These are phyloP conservation scores for Sporothrix luriei DNA, from an alignment of 2,329 filamentous ascomycete species.

Conservation along the genomic window DNA sequence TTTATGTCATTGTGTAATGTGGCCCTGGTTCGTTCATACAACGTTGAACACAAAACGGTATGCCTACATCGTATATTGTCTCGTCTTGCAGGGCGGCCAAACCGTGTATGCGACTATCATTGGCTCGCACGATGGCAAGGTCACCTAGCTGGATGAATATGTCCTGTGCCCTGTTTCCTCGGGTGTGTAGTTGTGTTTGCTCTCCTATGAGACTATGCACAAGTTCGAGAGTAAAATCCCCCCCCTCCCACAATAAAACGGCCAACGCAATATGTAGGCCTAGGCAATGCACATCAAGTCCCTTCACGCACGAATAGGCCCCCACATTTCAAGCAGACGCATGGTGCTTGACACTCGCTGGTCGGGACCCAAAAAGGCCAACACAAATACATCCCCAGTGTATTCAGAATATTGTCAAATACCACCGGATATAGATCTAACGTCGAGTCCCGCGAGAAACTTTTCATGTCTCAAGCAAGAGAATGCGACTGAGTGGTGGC, in stretches of 20 bases:
- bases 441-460: not conserved
- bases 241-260: too few species aligned
- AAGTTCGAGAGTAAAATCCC: not conserved
- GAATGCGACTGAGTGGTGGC: not conserved
- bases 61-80: not conserved
- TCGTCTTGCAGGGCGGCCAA: not conserved
- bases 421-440: not conserved
- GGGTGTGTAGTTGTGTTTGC: not conserved
- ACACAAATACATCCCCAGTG: not conserved
- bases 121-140: slow-evolving; percentile 12
- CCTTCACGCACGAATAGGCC: not conserved
- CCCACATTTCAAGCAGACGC: not conserved
- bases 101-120: not conserved
- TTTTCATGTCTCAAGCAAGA: not conserved
- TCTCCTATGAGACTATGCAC: slow-evolving; percentile 3
- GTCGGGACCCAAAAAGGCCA: slow-evolving; percentile 15
- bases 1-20: not conserved
- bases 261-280: not conserved
- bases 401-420: slow-evolving; percentile 7
- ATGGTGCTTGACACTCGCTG: slow-evolving; percentile 13
- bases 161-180: slow-evolving; percentile 11
- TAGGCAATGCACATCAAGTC: not conserved
- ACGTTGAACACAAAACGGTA: not conserved
- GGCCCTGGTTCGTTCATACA: not conserved
- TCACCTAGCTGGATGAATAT: not conserved